Percentiles rank a stretch among this genome's conserved stretches.
These are phyloP conservation scores for Gautieria morchelliformis DNA, from an alignment of 768 basidiomycete species.

Conservation along the genomic window DNA sequence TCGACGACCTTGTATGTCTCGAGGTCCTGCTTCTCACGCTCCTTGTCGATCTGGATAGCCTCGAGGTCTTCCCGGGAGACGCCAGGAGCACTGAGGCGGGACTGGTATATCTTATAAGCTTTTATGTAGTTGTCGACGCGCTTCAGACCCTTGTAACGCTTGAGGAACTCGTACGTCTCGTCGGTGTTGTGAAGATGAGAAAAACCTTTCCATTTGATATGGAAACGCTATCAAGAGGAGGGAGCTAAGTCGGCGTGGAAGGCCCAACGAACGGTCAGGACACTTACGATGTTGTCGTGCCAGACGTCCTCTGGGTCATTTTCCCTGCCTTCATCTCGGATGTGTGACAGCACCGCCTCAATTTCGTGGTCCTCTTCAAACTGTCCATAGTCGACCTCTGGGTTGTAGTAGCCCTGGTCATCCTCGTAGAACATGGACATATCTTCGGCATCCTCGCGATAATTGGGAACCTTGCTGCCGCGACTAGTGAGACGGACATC, in stretches of 20 bases:
- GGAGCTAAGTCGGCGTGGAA: slow-evolving; percentile 8
- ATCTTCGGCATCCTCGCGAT: slow-evolving; percentile 58
- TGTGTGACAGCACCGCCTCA: slow-evolving; percentile 81
- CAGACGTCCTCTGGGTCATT: slow-evolving; percentile 74
- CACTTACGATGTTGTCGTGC: slow-evolving; percentile 74
- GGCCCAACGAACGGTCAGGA: slow-evolving; percentile 4
- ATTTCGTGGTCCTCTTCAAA: slow-evolving; percentile 72
- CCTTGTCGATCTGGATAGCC: slow-evolving; percentile 79
- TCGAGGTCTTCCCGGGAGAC: slow-evolving; percentile 84
- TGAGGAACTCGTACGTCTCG: slow-evolving; percentile 92
- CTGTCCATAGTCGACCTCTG: slow-evolving; percentile 39
- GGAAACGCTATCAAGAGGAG: slow-evolving; percentile 62
- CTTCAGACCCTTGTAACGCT: slow-evolving; percentile 90
- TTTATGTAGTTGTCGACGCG: slow-evolving; percentile 99
- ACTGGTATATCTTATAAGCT: slow-evolving; percentile 66
- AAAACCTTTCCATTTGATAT: slow-evolving; percentile 99
- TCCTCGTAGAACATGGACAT: slow-evolving; percentile 74
- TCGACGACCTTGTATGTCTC: slow-evolving; percentile 90
- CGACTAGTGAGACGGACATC: slow-evolving; percentile 72
- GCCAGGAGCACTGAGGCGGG: slow-evolving; percentile 51
- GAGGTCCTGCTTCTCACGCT: slow-evolving; percentile 83
- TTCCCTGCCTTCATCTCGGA: slow-evolving; percentile 73
- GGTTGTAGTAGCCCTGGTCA: slow-evolving; percentile 43
- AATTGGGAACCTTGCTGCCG: slow-evolving; percentile 76
- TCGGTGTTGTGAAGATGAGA: slow-evolving; percentile 99